A percentile compares a stretch with the other conserved stretches of the same genome.
Conservation (phyloP, 1,284 basidiomycete genomes). For the Rhodotorula glutinis region DNA sequence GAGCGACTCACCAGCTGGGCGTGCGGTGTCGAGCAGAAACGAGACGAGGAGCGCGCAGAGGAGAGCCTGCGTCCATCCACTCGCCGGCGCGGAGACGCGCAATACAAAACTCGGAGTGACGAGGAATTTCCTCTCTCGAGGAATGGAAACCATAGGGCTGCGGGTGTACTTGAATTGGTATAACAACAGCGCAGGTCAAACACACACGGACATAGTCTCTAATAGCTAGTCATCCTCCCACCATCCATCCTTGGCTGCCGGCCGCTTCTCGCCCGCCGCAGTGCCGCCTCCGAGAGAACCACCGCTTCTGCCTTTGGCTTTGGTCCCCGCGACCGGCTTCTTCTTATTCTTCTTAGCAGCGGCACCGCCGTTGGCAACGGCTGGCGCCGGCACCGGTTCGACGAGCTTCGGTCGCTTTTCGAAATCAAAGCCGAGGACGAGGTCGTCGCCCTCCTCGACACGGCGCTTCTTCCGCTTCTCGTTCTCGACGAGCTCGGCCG, state of each 20-base stretch:
- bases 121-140: too few species aligned
- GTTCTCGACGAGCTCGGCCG: constrained; percentile 20
- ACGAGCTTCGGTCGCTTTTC: background rate
- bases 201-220: background rate
- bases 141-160: background rate
- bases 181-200: background rate
- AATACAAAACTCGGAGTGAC: too few species aligned
- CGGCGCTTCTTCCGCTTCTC: constrained; percentile 34
- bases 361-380: background rate
- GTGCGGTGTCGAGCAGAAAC: too few species aligned
- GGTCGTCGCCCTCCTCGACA: constrained; percentile 25
- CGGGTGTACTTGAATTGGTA: background rate
- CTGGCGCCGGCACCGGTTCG: background rate
- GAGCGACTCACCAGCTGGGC: background rate
- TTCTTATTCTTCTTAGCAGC: constrained; percentile 5
- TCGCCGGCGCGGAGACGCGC: too few species aligned
- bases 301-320: background rate
- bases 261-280: constrained; percentile 27
- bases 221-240: constrained; percentile 36
- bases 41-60: background rate
- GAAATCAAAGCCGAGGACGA: constrained; percentile 36
- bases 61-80: too few species aligned
- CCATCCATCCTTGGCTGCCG: constrained; percentile 32
- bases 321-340: background rate
- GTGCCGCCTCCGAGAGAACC: constrained; percentile 15